phyloP scores from a whole-genome alignment of 2,329 filamentous ascomycete species.

The Periconia sp. region DNA sequence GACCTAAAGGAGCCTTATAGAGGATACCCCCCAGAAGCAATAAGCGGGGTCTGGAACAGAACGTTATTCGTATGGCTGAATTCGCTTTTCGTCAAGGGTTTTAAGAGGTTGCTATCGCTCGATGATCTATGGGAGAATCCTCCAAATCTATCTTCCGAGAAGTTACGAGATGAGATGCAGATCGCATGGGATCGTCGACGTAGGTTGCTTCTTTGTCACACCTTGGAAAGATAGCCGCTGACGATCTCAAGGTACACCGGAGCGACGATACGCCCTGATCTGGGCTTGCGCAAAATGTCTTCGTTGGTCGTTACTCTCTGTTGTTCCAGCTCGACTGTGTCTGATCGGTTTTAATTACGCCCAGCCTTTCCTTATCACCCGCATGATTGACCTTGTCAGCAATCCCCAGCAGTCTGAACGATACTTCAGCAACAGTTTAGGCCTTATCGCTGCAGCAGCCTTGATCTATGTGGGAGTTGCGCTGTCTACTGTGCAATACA shows the following conservation, averaged over 20 bases:
- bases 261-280: conserved; percentile 4
- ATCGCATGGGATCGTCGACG: conserved; percentile 5
- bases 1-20: conserved; percentile 6
- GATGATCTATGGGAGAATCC: conserved; percentile 7
- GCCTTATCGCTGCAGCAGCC: conserved; percentile 10
- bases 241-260: conserved; percentile 4
- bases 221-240: conserved; percentile 1
- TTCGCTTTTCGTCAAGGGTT: conserved; percentile 4
- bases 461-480: conserved; percentile 10
- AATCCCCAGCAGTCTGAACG: conserved; percentile 1
- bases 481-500: conserved; percentile 8
- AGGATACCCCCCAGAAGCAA: conserved; percentile 6
- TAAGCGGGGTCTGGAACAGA: conserved; percentile 3
- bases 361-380: conserved; percentile 6
- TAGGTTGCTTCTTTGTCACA: conserved; percentile 3
- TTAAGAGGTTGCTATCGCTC: conserved; percentile 6
- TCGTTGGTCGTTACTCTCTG: conserved; percentile 6
- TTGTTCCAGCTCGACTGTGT: conserved; percentile 4
- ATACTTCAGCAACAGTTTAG: conserved; percentile 1
- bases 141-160: conserved; percentile 7
- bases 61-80: conserved; percentile 6
- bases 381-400: conserved; percentile 5
- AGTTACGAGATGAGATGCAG: conserved; percentile 7
- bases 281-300: conserved; percentile 9
- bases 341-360: conserved; percentile 5